A percentile compares a stretch with the other conserved stretches of the same genome.
phyloP scores from a whole-genome alignment of 2,329 filamentous ascomycete genomes.

The Xylariaceae sp. region DNA sequence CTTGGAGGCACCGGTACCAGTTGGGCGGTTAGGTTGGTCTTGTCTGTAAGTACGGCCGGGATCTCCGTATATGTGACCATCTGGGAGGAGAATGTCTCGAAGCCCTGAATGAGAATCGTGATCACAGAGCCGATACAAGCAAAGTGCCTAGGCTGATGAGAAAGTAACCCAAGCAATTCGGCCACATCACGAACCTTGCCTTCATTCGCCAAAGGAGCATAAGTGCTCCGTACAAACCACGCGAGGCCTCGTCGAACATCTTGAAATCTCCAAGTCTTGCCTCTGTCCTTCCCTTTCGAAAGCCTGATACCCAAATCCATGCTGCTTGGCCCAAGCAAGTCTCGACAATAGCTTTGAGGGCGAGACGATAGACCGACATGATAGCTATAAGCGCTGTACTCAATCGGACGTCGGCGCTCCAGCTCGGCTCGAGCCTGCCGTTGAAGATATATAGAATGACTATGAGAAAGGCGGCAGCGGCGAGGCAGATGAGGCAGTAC shows the following conservation, averaged over 20 bases:
- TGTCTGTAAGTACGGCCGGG: slow-evolving; percentile 24
- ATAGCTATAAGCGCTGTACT: slow-evolving; percentile 38
- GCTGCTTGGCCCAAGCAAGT: slow-evolving; percentile 37
- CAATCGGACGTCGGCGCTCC: slow-evolving; percentile 30
- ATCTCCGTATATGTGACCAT: slow-evolving; percentile 35
- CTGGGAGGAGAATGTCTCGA: slow-evolving; percentile 40
- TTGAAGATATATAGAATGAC: slow-evolving; percentile 33
- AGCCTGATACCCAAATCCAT: slow-evolving; percentile 40
- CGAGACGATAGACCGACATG: slow-evolving; percentile 36
- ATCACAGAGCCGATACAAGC: slow-evolving; percentile 39
- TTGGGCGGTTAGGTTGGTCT: slow-evolving; percentile 15
- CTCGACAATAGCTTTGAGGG: slow-evolving; percentile 36
- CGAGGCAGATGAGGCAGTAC: slow-evolving; percentile 32
- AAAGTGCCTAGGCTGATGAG: slow-evolving; percentile 31
- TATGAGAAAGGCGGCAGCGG: slow-evolving; percentile 29
- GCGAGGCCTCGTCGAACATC: slow-evolving; percentile 38
- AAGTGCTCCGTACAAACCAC: slow-evolving; percentile 36
- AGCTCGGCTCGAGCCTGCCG: slow-evolving; percentile 30
- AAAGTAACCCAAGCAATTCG: neutral
- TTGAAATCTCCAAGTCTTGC: slow-evolving; percentile 38
- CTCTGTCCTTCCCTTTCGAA: slow-evolving; percentile 31
- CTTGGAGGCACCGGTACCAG: slow-evolving; percentile 31
- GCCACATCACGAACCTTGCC: slow-evolving; percentile 30
- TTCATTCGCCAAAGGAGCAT: slow-evolving; percentile 36
- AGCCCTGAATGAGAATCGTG: slow-evolving; percentile 35